Conservation (phyloP, 257 asterid species). For the Solanum sitiens region DNA sequence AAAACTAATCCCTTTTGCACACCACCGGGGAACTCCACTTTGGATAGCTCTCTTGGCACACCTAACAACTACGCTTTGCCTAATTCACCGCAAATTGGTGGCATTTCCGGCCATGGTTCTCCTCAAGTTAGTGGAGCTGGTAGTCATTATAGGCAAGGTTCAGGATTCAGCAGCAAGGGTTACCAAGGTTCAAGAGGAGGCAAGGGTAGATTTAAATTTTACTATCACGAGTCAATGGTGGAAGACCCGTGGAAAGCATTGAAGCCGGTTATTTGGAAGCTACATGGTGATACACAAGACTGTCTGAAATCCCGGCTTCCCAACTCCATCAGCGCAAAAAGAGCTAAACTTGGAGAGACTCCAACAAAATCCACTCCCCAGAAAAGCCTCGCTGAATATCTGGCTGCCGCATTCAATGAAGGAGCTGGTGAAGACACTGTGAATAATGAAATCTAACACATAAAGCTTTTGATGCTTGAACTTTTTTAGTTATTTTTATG, state of each 20-base stretch:
- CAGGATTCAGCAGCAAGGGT: constrained; percentile 15
- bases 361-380: constrained; percentile 20
- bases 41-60: constrained; percentile 23
- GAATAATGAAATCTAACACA: constrained; percentile 7
- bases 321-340: constrained; percentile 33
- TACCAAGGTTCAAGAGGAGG: constrained; percentile 28
- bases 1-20: constrained; percentile 11
- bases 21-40: constrained; percentile 21
- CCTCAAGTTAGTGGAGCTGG: constrained; percentile 18
- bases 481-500: neutral
- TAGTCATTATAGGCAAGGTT: constrained; percentile 18
- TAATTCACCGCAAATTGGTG: constrained; percentile 23
- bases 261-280: constrained; percentile 53
- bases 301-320: constrained; percentile 35
- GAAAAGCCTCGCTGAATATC: constrained; percentile 68
- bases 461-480: constrained; percentile 1
- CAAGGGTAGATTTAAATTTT: constrained; percentile 30
- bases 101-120: constrained; percentile 13
- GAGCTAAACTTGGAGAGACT: constrained; percentile 39
- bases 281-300: neutral
- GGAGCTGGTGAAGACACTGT: constrained; percentile 13
- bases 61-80: constrained; percentile 12
- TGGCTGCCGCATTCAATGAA: constrained; percentile 56
- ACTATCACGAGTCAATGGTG: constrained; percentile 57
- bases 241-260: constrained; percentile 74